Conservation (phyloP, 1,284 basidiomycete genomes). For the Exobasidium rhododendri region DNA sequence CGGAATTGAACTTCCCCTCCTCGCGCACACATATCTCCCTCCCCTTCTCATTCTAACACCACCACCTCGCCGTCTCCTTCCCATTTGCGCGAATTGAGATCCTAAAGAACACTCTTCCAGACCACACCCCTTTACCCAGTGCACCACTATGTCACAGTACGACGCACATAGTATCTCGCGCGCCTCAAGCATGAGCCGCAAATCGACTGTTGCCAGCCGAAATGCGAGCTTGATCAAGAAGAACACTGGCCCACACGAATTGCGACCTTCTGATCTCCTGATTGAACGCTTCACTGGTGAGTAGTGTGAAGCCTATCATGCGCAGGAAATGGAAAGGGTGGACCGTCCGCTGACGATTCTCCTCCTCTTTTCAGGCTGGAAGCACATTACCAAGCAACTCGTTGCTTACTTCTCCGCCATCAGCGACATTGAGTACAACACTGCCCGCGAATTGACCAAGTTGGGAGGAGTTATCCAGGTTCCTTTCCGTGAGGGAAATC, state of each 20-base stretch:
- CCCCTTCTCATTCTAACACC: too few relatives aligned
- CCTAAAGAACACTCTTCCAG: too few relatives aligned
- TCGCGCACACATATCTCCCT: too few relatives aligned
- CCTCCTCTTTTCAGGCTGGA: slow-evolving; percentile 65
- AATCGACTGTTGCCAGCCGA: slow-evolving; percentile 54
- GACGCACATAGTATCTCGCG: slow-evolving; percentile 52
- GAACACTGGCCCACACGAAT: slow-evolving; percentile 65
- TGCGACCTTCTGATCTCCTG: slow-evolving; percentile 90
- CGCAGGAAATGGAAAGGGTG: not conserved
- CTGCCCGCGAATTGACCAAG: slow-evolving; percentile 88
- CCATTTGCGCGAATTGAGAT: too few relatives aligned
- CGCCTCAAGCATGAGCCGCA: slow-evolving; percentile 50
- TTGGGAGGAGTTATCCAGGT: slow-evolving; percentile 97
- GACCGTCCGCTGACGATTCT: not conserved
- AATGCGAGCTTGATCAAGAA: slow-evolving; percentile 58
- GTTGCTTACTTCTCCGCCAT: slow-evolving; percentile 65
- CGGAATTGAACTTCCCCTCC: too few relatives aligned
- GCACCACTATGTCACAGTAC: slow-evolving; percentile 22
- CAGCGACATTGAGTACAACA: slow-evolving; percentile 66
- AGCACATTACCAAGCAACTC: slow-evolving; percentile 70
- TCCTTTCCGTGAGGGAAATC: slow-evolving; percentile 86
- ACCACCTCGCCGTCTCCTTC: too few relatives aligned
- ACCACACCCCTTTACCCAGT: too few relatives aligned
- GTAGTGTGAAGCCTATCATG: slow-evolving; percentile 24
- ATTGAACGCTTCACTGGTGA: slow-evolving; percentile 70